Percentiles rank a stretch among this genome's conserved stretches.
Evolutionary conservation across 257 asterid species (phyloP).

Genomic region (Agastache rugosa): DNA sequence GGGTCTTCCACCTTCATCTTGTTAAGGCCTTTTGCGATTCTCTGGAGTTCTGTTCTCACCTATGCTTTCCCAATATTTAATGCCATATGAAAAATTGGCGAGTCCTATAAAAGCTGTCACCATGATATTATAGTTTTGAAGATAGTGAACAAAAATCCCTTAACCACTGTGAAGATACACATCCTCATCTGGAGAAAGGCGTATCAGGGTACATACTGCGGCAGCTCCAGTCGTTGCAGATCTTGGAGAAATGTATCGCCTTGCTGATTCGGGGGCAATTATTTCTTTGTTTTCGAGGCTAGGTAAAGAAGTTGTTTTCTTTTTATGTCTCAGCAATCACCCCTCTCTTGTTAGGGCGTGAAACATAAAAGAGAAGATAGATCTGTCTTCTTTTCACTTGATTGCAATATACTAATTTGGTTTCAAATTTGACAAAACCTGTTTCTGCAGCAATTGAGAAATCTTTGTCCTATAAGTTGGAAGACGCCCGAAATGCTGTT

Average conservation of each 20-base stretch:
- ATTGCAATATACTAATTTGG: slow-evolving; percentile 22
- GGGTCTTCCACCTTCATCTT: slow-evolving; percentile 28
- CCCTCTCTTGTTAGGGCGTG: neutral
- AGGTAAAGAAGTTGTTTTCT: slow-evolving; percentile 49
- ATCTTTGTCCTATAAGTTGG: slow-evolving; percentile 78
- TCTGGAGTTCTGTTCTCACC: slow-evolving; percentile 5
- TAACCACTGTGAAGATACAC: slow-evolving; percentile 75
- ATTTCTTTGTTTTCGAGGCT: slow-evolving; percentile 79
- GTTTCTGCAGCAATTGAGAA: slow-evolving; percentile 82
- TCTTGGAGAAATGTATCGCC: slow-evolving; percentile 82
- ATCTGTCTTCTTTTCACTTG: slow-evolving; percentile 1
- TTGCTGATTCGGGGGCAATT: slow-evolving; percentile 83
- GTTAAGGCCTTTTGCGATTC: slow-evolving; percentile 20
- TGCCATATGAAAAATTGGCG: slow-evolving; percentile 10
- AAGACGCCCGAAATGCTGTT: slow-evolving; percentile 75
- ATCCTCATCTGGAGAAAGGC: slow-evolving; percentile 93
- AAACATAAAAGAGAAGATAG: slow-evolving; percentile 13
- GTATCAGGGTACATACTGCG: slow-evolving; percentile 89
- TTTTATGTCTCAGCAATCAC: slow-evolving; percentile 11
- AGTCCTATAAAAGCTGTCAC: neutral
- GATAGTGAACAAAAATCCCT: slow-evolving; percentile 35
- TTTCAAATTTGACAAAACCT: slow-evolving; percentile 22
- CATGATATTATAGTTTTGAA: slow-evolving; percentile 23
- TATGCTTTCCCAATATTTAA: neutral
- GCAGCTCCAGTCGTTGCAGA: slow-evolving; percentile 91